phyloP scores from a whole-genome alignment of 148 eudicot species.

The Cornus suecica region DNA sequence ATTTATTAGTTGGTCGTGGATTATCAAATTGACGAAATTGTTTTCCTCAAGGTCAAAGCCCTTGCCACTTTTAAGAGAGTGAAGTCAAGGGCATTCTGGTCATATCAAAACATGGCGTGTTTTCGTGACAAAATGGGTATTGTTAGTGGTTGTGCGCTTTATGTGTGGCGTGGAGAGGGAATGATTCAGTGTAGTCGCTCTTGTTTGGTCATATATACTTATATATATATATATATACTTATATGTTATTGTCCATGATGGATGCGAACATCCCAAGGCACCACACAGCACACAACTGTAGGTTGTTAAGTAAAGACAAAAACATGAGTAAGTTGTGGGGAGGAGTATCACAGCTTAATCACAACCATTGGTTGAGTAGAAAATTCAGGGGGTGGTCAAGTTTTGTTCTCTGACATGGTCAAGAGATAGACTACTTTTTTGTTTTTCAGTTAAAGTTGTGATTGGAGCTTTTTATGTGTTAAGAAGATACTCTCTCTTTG shows the following conservation, averaged over 20 bases:
- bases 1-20: neutral
- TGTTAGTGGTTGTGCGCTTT: slow-evolving; percentile 18
- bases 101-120: slow-evolving; percentile 21
- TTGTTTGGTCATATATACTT: neutral
- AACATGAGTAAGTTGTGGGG: no score
- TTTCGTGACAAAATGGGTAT: slow-evolving; percentile 18
- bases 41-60: slow-evolving; percentile 5
- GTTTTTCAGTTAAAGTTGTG: neutral
- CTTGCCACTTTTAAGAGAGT: neutral
- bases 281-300: neutral
- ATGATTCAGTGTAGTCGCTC: neutral
- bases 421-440: neutral
- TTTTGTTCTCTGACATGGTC: neutral
- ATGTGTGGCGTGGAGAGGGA: neutral
- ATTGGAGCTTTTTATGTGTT: neutral
- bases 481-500: no score
- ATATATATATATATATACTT: no score
- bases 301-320: neutral
- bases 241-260: neutral
- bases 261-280: neutral
- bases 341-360: neutral
- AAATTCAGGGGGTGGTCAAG: neutral
- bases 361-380: neutral
- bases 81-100: slow-evolving; percentile 18
- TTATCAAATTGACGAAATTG: slow-evolving; percentile 2